Evolutionary conservation across 345 rosid species (phyloP).

Genomic region (Rhizophora mangle): DNA sequence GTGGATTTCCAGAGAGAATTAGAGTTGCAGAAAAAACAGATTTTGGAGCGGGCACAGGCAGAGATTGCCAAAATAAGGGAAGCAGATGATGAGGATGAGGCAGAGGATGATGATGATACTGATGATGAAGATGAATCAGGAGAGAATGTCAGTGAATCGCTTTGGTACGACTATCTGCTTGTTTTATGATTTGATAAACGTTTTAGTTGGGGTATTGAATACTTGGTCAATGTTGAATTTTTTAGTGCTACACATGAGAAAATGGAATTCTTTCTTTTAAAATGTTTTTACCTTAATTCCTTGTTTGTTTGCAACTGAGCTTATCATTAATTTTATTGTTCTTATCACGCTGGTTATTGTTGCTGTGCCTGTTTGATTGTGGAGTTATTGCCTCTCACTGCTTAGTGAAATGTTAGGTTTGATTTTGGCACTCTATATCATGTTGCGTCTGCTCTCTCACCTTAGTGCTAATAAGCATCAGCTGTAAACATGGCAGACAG

Average conservation of each 20-base stretch:
- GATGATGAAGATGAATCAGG: conserved; percentile 27
- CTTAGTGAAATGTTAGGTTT: too few species aligned
- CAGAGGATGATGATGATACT: conserved; percentile 15
- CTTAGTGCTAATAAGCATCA: too few species aligned
- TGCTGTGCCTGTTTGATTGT: too few species aligned
- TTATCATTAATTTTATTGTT: too few species aligned
- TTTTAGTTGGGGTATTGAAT: neutral
- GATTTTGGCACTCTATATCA: too few species aligned
- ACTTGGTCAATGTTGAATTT: neutral
- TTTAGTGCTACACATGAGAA: neutral
- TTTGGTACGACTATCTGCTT: conserved; percentile 4
- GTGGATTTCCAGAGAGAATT: conserved; percentile 43
- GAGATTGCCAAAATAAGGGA: conserved; percentile 53
- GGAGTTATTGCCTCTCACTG: too few species aligned
- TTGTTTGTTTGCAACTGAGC: too few species aligned
- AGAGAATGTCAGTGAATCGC: conserved; percentile 30
- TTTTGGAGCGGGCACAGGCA: conserved; percentile 44
- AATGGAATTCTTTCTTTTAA: too few species aligned
- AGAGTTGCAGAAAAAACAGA: conserved; percentile 56
- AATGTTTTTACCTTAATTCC: too few species aligned
- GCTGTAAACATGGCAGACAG: too few species aligned
- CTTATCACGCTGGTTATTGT: too few species aligned
- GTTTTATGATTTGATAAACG: neutral
- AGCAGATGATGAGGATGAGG: conserved; percentile 20
- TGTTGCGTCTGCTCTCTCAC: too few species aligned